phyloP scores from a whole-genome alignment of 2,329 filamentous ascomycete species.

The Fusarium luffae region DNA sequence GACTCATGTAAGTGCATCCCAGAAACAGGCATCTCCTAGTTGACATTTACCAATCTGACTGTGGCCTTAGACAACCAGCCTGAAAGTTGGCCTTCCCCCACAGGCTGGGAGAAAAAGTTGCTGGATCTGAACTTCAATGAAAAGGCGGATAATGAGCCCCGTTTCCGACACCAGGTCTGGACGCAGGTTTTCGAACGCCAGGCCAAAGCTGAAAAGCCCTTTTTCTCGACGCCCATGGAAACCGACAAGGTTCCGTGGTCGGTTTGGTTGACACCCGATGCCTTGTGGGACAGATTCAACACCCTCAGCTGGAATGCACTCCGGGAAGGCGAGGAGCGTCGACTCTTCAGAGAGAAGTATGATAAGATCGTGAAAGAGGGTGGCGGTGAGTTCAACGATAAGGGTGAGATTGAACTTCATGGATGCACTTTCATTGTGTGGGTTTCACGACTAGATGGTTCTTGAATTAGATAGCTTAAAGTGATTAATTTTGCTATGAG shows the following conservation, averaged over 20 bases:
- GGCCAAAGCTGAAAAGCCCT: constrained; percentile 56
- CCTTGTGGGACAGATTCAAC: constrained; percentile 70
- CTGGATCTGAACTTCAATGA: constrained; percentile 67
- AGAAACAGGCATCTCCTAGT: background rate
- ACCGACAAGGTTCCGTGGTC: constrained; percentile 54
- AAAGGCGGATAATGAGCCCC: constrained; percentile 66
- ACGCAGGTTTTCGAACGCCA: constrained; percentile 71
- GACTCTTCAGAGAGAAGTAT: constrained; percentile 61
- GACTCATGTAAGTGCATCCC: constrained; percentile 68
- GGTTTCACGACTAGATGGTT: constrained; percentile 59
- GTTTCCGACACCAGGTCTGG: constrained; percentile 75
- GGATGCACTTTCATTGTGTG: constrained; percentile 72
- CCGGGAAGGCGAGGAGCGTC: constrained; percentile 62
- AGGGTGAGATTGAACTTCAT: constrained; percentile 72
- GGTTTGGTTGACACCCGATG: constrained; percentile 68
- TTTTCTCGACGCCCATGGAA: constrained; percentile 72
- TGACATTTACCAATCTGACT: background rate
- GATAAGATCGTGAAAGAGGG: constrained; percentile 63
- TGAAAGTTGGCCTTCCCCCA: constrained; percentile 62
- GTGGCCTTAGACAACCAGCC: constrained; percentile 71
- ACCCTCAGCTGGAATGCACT: constrained; percentile 77
- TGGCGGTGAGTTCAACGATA: constrained; percentile 68
- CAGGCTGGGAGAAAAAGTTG: constrained; percentile 70
- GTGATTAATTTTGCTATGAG: background rate
- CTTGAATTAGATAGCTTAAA: background rate